A percentile compares a stretch with the other conserved stretches of the same genome.
phyloP scores from a whole-genome alignment of 352 stramenopile genomes.

The Phytophthora europaea region DNA sequence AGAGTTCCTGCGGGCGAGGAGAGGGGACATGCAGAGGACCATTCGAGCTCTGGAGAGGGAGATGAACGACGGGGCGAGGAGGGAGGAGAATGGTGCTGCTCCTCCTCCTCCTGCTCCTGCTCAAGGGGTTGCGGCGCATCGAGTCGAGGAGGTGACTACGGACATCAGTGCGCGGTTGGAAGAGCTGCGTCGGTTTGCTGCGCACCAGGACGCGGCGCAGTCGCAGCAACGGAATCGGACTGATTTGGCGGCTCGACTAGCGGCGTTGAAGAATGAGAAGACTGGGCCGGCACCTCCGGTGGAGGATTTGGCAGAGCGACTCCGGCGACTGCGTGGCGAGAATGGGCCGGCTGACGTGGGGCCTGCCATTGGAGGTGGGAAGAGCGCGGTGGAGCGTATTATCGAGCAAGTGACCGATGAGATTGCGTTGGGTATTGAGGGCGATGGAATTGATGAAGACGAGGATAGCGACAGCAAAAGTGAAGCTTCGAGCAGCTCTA shows the following conservation, averaged over 20 bases:
- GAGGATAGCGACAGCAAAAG: constrained; percentile 29
- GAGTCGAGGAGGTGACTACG: constrained; percentile 4
- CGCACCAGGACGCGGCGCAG: constrained; percentile 20
- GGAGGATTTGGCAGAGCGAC: constrained; percentile 46
- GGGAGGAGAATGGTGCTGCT: not conserved
- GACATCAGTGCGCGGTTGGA: constrained; percentile 52
- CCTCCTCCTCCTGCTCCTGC: not conserved
- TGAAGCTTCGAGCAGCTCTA: constrained; percentile 21
- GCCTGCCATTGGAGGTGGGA: not conserved
- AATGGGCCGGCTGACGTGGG: not conserved
- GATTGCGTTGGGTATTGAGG: constrained; percentile 64
- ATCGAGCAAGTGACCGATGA: constrained; percentile 75
- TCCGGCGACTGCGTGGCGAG: constrained; percentile 47
- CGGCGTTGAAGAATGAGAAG: constrained; percentile 60
- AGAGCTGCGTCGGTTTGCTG: constrained; percentile 53
- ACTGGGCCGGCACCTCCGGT: constrained; percentile 24
- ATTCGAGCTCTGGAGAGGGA: constrained; percentile 32
- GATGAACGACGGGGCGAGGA: not conserved
- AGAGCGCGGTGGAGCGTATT: constrained; percentile 51
- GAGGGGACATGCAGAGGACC: constrained; percentile 44
- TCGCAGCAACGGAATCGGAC: constrained; percentile 18
- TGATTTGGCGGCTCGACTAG: constrained; percentile 51
- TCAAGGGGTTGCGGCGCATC: not conserved
- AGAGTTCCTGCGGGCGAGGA: constrained; percentile 41
- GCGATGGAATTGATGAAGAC: constrained; percentile 33